Conservation (phyloP, 2,329 filamentous ascomycete genomes). For the Monosporascus ibericus region DNA sequence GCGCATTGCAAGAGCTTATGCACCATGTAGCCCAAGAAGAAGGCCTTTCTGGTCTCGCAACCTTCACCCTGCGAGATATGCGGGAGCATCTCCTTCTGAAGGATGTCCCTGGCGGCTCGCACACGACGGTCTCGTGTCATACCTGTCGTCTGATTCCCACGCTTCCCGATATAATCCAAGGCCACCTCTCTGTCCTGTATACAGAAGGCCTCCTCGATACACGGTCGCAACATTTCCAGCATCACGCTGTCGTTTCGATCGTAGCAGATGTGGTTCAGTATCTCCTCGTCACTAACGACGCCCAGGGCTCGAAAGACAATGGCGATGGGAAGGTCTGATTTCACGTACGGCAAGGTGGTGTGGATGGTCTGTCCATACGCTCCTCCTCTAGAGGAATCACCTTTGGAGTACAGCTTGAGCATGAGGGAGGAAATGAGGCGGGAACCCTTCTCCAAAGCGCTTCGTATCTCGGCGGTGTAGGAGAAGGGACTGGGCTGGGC, state of each 20-base stretch:
- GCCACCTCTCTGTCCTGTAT: constrained; percentile 94
- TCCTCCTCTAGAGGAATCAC: constrained; percentile 69
- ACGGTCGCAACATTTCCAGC: constrained; percentile 95
- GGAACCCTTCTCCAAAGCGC: constrained; percentile 92
- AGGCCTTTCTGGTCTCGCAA: constrained; percentile 92
- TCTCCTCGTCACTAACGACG: constrained; percentile 95
- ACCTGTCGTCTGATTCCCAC: constrained; percentile 66
- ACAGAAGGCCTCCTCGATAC: constrained; percentile 92
- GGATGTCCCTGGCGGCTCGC: constrained; percentile 84
- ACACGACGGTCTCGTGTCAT: constrained; percentile 82
- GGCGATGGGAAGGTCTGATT: constrained; percentile 85
- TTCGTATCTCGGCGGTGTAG: constrained; percentile 92
- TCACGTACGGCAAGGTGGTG: constrained; percentile 88
- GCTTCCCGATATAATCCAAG: constrained; percentile 90
- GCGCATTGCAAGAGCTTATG: constrained; percentile 92
- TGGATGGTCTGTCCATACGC: constrained; percentile 78
- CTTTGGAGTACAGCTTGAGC: constrained; percentile 84
- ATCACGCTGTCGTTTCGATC: constrained; percentile 93
- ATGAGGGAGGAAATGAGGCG: constrained; percentile 88
- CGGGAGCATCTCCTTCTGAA: constrained; percentile 93
- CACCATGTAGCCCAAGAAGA: constrained; percentile 98
- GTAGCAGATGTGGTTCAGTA: constrained; percentile 95
- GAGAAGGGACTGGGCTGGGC: constrained; percentile 86
- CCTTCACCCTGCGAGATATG: constrained; percentile 95
- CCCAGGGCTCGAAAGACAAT: constrained; percentile 94